Evolutionary conservation across 2,329 filamentous ascomycete species (phyloP).

Genomic region (Leptographium radiaticola): DNA sequence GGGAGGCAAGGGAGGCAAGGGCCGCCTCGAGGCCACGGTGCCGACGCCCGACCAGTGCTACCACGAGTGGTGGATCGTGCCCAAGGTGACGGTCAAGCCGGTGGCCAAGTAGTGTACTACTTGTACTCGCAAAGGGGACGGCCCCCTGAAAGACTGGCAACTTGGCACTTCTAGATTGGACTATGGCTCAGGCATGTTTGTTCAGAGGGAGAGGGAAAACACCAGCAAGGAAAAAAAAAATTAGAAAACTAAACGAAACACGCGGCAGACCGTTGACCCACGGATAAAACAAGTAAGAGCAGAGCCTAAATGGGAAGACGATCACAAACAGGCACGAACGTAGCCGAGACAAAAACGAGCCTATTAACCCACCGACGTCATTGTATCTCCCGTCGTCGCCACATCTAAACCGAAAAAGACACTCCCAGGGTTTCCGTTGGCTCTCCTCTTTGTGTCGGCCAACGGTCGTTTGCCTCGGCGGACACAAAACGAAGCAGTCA

Average conservation of each 20-base stretch:
- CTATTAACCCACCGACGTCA: neutral
- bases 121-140: too few relatives aligned
- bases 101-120: neutral
- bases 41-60: slow-evolving; percentile 40
- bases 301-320: slow-evolving; percentile 1
- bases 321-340: neutral
- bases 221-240: neutral
- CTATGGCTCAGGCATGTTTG: neutral
- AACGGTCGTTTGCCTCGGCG: too few relatives aligned
- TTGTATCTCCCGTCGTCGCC: neutral
- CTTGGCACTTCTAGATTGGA: too few relatives aligned
- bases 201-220: neutral
- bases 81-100: slow-evolving; percentile 23
- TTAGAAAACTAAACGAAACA: neutral
- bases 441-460: neutral
- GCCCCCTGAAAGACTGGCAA: too few relatives aligned
- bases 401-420: neutral
- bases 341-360: neutral
- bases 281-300: neutral
- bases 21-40: slow-evolving; percentile 33
- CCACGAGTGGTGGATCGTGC: slow-evolving; percentile 54
- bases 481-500: too few relatives aligned
- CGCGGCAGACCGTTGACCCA: slow-evolving; percentile 1
- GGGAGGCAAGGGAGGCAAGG: too few relatives aligned
- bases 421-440: neutral